Evolutionary conservation across 331 rosid species (phyloP), one percentile per base, ranked within the genome.

Genomic region (Cydonia oblonga): DNA sequence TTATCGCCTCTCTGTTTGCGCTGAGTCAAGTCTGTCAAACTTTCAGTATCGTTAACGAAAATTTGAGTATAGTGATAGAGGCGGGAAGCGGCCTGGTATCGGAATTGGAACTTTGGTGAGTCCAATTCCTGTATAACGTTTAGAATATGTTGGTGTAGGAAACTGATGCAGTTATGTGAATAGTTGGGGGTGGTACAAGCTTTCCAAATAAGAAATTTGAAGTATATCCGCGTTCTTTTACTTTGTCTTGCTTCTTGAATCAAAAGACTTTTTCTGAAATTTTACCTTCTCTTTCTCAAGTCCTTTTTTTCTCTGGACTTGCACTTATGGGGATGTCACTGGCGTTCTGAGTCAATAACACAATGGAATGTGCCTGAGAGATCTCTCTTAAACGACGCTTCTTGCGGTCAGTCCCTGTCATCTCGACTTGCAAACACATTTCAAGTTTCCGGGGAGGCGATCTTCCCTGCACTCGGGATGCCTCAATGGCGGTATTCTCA

Each of bases 101-200:
- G 66, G 58, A 72, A 30, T 70, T 69, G 53, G 74, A 61, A 30
- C 44, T 64, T 58, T 24, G 19, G 42, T 29, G 66, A 70, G 33
- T 33, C 54, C 67, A 38, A 24, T 28, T 71, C 40, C 40, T 58
- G 66, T 58, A 25, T 25, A 24, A 40, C 16, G 67, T 58, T 71
- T 63, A 29, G 75, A 22, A 18, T 71, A 38, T 71, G 57, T 16
- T 29, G 16, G 72, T 69, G 78, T 76, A 49, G 78, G 69, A 75
- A 71, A 51, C 58, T 49, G 49, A 74, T 63, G 78, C 29, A 51
- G 61, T 68, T 30, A 61, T 73, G 73, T 79, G 64, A 68, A 74
- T 61, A 74, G 69, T 79, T 44, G 72, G 72, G 71, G 32, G 10
- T 66, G 22, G 3, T 66, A 52, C 46, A 51, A 32, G 49, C 65